phyloP scores from a whole-genome alignment of 495 filamentous ascomycete genomes.

The Rhizodiscina lignyota region DNA sequence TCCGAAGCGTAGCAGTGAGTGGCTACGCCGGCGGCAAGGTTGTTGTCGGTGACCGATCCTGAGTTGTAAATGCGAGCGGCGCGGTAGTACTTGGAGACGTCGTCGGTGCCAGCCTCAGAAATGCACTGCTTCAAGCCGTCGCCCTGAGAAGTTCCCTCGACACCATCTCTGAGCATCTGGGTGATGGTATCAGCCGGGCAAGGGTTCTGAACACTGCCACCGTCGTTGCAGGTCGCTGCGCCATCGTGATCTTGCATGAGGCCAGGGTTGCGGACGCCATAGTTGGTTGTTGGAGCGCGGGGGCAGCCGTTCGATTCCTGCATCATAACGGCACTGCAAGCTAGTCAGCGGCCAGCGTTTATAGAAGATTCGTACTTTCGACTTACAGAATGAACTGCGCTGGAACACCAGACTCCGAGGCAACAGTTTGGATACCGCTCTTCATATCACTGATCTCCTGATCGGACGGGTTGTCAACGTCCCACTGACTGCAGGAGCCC shows the following conservation, averaged over 20 bases:
- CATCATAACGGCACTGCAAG: too few relatives aligned
- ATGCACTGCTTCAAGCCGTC: slow-evolving; percentile 28
- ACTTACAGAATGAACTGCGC: too few relatives aligned
- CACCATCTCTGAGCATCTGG: slow-evolving; percentile 34
- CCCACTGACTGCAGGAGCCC: too few relatives aligned
- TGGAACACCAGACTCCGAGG: too few relatives aligned
- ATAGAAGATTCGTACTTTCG: too few relatives aligned
- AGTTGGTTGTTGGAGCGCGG: too few relatives aligned
- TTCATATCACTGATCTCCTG: too few relatives aligned
- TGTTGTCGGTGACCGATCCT: slow-evolving; percentile 29
- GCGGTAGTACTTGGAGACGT: slow-evolving; percentile 28
- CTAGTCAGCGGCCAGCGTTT: too few relatives aligned
- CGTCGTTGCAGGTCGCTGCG: slow-evolving; percentile 26
- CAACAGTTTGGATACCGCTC: too few relatives aligned
- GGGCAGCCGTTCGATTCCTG: too few relatives aligned
- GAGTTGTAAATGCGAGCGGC: slow-evolving; percentile 42
- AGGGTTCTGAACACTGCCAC: slow-evolving; percentile 20
- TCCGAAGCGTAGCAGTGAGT: slow-evolving; percentile 41
- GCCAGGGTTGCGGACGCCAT: too few relatives aligned
- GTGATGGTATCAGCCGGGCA: slow-evolving; percentile 28
- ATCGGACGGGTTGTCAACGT: too few relatives aligned
- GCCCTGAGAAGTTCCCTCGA: slow-evolving; percentile 22
- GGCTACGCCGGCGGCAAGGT: slow-evolving; percentile 32
- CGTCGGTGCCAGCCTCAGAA: slow-evolving; percentile 13
- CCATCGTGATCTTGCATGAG: slow-evolving; percentile 34